Conservation (phyloP, 2,329 filamentous ascomycete genomes). For the Parascedosporium putredinis region DNA sequence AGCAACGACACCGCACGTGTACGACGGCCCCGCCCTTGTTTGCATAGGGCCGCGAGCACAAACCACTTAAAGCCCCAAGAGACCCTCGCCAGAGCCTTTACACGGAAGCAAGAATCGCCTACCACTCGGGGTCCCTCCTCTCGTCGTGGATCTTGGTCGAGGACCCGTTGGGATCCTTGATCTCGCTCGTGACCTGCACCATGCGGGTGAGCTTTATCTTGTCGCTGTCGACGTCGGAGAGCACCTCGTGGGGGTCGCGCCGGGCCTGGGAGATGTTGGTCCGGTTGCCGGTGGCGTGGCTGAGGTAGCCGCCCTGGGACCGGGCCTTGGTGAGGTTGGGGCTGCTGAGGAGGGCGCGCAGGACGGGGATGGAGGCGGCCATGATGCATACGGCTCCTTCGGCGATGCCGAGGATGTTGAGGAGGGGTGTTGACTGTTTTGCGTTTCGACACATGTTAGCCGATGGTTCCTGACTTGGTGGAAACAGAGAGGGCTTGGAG, state of each 20-base stretch:
- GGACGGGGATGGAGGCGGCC: slow-evolving; percentile 20
- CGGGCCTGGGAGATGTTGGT: slow-evolving; percentile 2
- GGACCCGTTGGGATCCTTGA: slow-evolving; percentile 6
- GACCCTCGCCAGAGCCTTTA: no score
- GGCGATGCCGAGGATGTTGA: slow-evolving; percentile 13
- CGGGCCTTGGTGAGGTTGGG: slow-evolving; percentile 10
- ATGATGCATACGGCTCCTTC: slow-evolving; percentile 15
- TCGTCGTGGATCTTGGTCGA: no score
- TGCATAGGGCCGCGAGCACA: no score
- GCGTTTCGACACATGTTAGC: no score
- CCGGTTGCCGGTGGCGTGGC: background rate
- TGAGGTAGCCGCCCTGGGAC: slow-evolving; percentile 6
- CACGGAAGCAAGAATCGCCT: no score
- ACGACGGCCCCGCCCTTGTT: no score
- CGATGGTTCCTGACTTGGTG: no score
- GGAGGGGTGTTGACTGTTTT: slow-evolving; percentile 13
- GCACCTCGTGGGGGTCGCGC: background rate
- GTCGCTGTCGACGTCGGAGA: slow-evolving; percentile 7
- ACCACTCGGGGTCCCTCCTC: no score
- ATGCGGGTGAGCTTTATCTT: slow-evolving; percentile 5
- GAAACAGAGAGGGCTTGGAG: no score
- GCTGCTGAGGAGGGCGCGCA: slow-evolving; percentile 17
- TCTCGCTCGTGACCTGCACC: slow-evolving; percentile 4
- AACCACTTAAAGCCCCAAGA: no score
- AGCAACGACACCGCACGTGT: no score